Conservation (phyloP, 345 rosid species). For the Citrus australasica region DNA sequence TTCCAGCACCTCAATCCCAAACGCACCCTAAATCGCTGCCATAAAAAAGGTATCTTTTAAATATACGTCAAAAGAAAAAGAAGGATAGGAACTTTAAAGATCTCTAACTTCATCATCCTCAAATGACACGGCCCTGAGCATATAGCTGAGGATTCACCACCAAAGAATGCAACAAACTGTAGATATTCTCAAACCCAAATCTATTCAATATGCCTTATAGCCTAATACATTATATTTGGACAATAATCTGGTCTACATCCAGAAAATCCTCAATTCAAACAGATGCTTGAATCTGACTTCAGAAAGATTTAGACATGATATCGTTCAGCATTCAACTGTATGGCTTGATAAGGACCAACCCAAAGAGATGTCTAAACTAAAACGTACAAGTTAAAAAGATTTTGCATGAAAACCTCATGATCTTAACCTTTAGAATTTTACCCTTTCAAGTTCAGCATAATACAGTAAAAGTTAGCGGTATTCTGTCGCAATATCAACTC, state of each 20-base stretch:
- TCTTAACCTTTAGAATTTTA: background rate
- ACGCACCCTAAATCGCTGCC: background rate
- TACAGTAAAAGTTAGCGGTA: background rate
- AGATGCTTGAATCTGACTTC: background rate
- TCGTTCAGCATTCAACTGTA: background rate
- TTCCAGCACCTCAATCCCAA: too few species aligned
- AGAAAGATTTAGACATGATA: background rate
- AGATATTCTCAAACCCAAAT: background rate
- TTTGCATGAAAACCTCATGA: background rate
- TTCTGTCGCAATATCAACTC: background rate
- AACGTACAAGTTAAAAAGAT: background rate
- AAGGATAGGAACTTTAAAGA: background rate
- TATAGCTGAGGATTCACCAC: background rate
- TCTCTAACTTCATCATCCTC: background rate
- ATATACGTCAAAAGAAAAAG: background rate
- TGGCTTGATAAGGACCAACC: background rate
- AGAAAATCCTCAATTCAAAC: background rate
- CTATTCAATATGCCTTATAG: background rate
- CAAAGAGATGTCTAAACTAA: background rate
- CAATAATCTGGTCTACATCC: background rate
- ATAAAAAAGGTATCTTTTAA: background rate
- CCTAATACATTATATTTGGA: background rate
- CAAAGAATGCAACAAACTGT: background rate
- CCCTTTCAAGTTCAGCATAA: background rate
- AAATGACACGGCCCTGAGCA: background rate